phyloP scores from a whole-genome alignment of 2,329 filamentous ascomycete genomes.

The Sphaerulina musiva region DNA sequence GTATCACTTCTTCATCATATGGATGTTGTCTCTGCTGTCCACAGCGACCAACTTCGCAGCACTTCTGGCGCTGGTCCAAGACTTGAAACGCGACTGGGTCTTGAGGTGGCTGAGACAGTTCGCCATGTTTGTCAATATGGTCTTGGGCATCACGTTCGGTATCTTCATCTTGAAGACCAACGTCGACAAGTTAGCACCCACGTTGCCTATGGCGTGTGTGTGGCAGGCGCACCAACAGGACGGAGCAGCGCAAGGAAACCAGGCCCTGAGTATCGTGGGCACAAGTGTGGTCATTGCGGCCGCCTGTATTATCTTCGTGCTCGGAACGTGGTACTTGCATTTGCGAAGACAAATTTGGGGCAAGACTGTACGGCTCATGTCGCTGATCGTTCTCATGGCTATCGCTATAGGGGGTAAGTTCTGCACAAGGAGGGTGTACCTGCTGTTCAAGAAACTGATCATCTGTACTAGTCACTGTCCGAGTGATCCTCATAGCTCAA shows the following conservation, averaged over 20 bases:
- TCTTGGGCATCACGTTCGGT: slow-evolving; percentile 51
- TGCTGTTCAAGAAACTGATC: neutral
- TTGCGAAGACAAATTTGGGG: slow-evolving; percentile 50
- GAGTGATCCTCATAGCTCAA: slow-evolving; percentile 53
- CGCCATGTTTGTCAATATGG: slow-evolving; percentile 60
- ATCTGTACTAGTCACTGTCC: slow-evolving; percentile 39
- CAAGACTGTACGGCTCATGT: slow-evolving; percentile 48
- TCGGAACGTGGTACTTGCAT: slow-evolving; percentile 61
- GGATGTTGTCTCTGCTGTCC: slow-evolving; percentile 59
- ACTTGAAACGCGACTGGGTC: slow-evolving; percentile 62
- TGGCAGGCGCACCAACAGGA: slow-evolving; percentile 44
- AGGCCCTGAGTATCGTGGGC: slow-evolving; percentile 46
- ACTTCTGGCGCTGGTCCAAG: slow-evolving; percentile 57
- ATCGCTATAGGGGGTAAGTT: slow-evolving; percentile 49
- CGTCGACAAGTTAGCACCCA: slow-evolving; percentile 44
- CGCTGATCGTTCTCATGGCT: slow-evolving; percentile 46
- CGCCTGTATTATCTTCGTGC: slow-evolving; percentile 52
- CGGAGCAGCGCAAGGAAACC: slow-evolving; percentile 26
- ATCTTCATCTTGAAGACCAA: slow-evolving; percentile 53
- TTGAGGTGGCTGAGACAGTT: slow-evolving; percentile 59
- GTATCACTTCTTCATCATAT: slow-evolving; percentile 66
- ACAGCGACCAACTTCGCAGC: slow-evolving; percentile 61
- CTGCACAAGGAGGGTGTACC: neutral
- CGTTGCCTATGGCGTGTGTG: slow-evolving; percentile 56
- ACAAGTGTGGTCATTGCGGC: slow-evolving; percentile 57